These are phyloP conservation scores for Fusarium ramigenum DNA, from an alignment of 2,329 filamentous ascomycete genomes.

Conservation along the genomic window DNA sequence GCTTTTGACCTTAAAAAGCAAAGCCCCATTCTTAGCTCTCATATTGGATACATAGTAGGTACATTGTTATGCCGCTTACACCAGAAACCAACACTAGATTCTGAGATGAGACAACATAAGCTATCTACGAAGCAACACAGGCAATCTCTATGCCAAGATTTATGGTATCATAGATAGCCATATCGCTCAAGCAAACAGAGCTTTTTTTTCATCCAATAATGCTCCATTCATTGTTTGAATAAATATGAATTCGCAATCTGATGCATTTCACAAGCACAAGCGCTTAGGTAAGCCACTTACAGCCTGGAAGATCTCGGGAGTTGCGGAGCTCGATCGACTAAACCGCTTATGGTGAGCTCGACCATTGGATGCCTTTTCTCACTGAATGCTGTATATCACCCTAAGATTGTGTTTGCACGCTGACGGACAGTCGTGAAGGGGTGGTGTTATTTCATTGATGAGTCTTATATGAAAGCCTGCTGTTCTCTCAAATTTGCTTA, in stretches of 20 bases:
- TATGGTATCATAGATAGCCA: neutral
- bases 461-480: neutral
- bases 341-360: slow-evolving; percentile 25
- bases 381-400: slow-evolving; percentile 10
- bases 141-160: neutral
- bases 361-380: slow-evolving; percentile 11
- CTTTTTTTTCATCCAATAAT: neutral
- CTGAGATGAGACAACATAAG: neutral
- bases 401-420: neutral
- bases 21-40: neutral
- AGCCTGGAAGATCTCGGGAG: slow-evolving; percentile 21
- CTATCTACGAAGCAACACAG: neutral
- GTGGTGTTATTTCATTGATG: neutral
- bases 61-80: neutral
- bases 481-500: neutral
- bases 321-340: slow-evolving; percentile 30
- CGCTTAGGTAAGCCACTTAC: slow-evolving; percentile 34
- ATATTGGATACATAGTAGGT: neutral
- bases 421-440: neutral
- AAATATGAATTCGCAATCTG: neutral
- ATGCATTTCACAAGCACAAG: neutral
- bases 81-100: neutral
- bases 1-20: neutral
- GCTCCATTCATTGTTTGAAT: neutral
- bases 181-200: no score